These are phyloP conservation scores for Macrocystidia cucumis DNA, from an alignment of 1,284 basidiomycete genomes.

Conservation along the genomic window DNA sequence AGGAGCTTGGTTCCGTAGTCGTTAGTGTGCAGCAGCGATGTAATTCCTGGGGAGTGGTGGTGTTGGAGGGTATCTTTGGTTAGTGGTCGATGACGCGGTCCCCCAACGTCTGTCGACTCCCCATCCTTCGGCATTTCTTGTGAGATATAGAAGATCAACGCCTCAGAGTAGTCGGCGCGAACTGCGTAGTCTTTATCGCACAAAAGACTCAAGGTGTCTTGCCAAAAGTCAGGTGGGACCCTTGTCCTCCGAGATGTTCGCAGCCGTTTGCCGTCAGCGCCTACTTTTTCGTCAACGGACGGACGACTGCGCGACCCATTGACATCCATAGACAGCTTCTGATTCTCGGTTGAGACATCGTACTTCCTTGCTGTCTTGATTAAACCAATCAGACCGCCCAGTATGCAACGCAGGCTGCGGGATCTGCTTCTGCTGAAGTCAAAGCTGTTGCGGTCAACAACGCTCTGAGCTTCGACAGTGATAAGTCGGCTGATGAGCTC, in stretches of 20 bases:
- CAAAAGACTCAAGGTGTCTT: constrained; percentile 79
- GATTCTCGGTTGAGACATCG: constrained; percentile 14
- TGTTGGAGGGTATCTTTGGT: constrained; percentile 35
- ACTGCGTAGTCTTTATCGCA: constrained; percentile 72
- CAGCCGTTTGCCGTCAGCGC: constrained; percentile 16
- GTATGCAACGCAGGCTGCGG: constrained; percentile 67
- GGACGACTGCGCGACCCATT: constrained; percentile 8
- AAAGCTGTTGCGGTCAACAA: constrained; percentile 35
- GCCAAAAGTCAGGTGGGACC: constrained; percentile 80
- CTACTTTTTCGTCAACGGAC: constrained; percentile 13
- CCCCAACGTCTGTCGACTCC: constrained; percentile 37
- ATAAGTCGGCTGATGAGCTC: constrained; percentile 80
- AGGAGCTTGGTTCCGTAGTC: constrained; percentile 65
- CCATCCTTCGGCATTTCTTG: constrained; percentile 65
- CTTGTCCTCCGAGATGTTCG: constrained; percentile 55
- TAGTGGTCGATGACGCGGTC: constrained; percentile 33
- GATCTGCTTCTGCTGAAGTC: constrained; percentile 41
- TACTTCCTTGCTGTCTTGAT: constrained; percentile 38
- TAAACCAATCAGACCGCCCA: constrained; percentile 70
- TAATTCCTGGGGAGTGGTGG: constrained; percentile 35
- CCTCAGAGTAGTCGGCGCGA: constrained; percentile 70
- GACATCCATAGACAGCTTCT: constrained; percentile 6
- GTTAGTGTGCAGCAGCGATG: constrained; percentile 44
- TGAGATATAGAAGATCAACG: constrained; percentile 65
- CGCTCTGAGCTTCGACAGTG: constrained; percentile 59